These are phyloP conservation scores for Fusarium sororula DNA, from an alignment of 2,329 filamentous ascomycete genomes.

Conservation along the genomic window DNA sequence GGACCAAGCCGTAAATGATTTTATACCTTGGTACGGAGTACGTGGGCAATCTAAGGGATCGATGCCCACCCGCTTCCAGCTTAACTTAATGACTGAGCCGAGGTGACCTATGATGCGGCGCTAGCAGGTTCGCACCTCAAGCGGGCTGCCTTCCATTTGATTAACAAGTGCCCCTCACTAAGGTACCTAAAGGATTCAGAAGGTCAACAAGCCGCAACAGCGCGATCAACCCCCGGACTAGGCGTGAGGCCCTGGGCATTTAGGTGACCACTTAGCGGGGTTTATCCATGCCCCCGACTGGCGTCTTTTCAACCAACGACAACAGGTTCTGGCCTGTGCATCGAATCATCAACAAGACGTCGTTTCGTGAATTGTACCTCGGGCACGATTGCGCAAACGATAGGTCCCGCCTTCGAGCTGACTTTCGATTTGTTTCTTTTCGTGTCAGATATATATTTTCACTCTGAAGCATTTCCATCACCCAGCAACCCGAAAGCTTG, in stretches of 20 bases:
- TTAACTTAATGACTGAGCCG: conserved; percentile 22
- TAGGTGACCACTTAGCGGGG: conserved; percentile 17
- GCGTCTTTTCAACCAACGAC: conserved; percentile 34
- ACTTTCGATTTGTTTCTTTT: conserved; percentile 24
- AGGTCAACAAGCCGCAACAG: conserved; percentile 21
- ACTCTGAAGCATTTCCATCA: not conserved
- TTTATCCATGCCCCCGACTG: conserved; percentile 22
- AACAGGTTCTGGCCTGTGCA: conserved; percentile 32
- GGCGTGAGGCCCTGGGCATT: not conserved
- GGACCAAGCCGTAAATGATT: conserved; percentile 13
- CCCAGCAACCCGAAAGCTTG: not conserved
- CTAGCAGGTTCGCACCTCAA: conserved; percentile 4
- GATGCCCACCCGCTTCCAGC: conserved; percentile 6
- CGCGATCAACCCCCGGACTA: not conserved
- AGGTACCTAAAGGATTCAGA: conserved; percentile 1
- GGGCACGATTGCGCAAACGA: conserved; percentile 26
- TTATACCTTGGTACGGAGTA: conserved; percentile 3
- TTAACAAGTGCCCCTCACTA: conserved; percentile 16
- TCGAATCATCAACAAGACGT: conserved; percentile 39
- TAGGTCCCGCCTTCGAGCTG: conserved; percentile 7
- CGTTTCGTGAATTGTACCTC: conserved; percentile 31
- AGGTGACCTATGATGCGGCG: conserved; percentile 28
- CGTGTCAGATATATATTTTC: not conserved
- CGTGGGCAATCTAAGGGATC: conserved; percentile 4
- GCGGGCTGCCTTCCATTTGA: not conserved